phyloP scores from a whole-genome alignment of 2,329 filamentous ascomycete species.

The Bipolaris bicolor region DNA sequence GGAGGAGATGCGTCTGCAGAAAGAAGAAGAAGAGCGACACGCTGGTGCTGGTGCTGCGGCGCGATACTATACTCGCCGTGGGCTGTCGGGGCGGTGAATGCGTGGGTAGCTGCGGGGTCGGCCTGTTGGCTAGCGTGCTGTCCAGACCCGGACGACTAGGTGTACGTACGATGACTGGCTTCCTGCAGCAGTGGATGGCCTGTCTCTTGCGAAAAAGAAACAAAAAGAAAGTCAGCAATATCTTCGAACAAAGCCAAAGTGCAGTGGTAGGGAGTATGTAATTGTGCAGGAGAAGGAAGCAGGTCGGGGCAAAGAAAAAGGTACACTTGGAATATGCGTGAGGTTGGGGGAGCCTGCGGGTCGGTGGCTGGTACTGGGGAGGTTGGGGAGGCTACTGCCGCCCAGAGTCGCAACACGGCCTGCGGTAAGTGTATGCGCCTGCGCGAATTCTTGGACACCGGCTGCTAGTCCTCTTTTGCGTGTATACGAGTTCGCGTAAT shows the following conservation, averaged over 20 bases:
- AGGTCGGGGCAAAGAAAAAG: conserved; percentile 38
- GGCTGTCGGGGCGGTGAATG: conserved; percentile 24
- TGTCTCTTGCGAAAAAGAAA: conserved; percentile 2
- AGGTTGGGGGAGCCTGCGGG: conserved; percentile 31
- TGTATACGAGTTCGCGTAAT: conserved; percentile 3
- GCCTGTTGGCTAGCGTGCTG: conserved; percentile 23
- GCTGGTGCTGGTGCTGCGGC: conserved; percentile 1
- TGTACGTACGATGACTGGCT: conserved; percentile 6
- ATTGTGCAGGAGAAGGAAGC: conserved; percentile 19
- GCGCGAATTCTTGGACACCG: conserved; percentile 11
- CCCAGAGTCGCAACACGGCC: conserved; percentile 8
- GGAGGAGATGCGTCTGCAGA: conserved; percentile 11
- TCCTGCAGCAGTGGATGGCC: not conserved
- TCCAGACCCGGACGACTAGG: not conserved
- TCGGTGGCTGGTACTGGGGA: conserved; percentile 22
- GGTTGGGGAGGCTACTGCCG: conserved; percentile 15
- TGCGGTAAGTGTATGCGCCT: conserved; percentile 9
- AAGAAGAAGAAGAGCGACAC: conserved; percentile 6
- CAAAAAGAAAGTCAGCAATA: conserved; percentile 20
- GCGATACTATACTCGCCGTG: conserved; percentile 5
- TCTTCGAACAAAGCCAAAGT: not conserved
- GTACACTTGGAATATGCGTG: conserved; percentile 37
- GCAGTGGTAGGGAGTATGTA: conserved; percentile 17
- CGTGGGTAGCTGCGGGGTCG: conserved; percentile 23
- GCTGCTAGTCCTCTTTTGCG: conserved; percentile 2